A percentile compares a stretch with the other conserved stretches of the same genome.
phyloP scores from a whole-genome alignment of 768 basidiomycete species.

The Phaeotremella fagi region DNA sequence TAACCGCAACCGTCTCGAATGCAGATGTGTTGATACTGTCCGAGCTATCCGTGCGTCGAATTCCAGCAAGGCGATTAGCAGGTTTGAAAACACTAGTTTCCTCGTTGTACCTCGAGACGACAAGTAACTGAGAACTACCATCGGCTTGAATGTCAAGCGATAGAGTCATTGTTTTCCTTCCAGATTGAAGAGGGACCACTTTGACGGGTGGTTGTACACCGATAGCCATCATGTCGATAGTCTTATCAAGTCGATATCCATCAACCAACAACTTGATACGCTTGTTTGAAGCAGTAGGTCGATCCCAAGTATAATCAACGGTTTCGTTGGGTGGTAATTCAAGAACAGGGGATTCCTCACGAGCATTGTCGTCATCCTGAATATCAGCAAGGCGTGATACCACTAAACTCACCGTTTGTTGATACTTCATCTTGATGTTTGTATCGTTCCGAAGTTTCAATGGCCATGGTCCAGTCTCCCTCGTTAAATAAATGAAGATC shows the following conservation, averaged over 20 bases:
- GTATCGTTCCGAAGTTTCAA: conserved; percentile 86
- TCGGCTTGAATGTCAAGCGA: conserved; percentile 92
- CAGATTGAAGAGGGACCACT: conserved; percentile 15
- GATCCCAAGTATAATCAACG: conserved; percentile 85
- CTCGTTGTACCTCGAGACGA: conserved; percentile 79
- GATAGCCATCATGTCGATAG: conserved; percentile 91
- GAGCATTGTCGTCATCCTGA: conserved; percentile 47
- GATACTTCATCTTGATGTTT: conserved; percentile 62
- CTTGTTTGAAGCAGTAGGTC: conserved; percentile 77
- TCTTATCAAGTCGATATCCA: conserved; percentile 55
- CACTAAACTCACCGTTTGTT: conserved; percentile 57
- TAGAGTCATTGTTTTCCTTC: conserved; percentile 60
- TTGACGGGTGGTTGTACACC: conserved; percentile 85
- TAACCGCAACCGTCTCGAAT: conserved; percentile 73
- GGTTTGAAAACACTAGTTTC: conserved; percentile 85
- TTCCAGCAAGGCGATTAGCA: conserved; percentile 53
- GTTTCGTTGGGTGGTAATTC: conserved; percentile 57
- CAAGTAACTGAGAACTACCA: conserved; percentile 73
- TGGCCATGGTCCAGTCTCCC: conserved; percentile 73
- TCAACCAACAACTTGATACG: conserved; percentile 64
- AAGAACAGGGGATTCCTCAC: conserved; percentile 31
- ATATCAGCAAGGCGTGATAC: conserved; percentile 3
- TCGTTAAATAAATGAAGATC: conserved; percentile 73
- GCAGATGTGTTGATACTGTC: conserved; percentile 67
- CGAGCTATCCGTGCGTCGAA: conserved; percentile 55